Percentiles rank a stretch among this genome's conserved stretches.
phyloP scores from a whole-genome alignment of 2,329 filamentous ascomycete genomes.

The Colletotrichum truncatum region DNA sequence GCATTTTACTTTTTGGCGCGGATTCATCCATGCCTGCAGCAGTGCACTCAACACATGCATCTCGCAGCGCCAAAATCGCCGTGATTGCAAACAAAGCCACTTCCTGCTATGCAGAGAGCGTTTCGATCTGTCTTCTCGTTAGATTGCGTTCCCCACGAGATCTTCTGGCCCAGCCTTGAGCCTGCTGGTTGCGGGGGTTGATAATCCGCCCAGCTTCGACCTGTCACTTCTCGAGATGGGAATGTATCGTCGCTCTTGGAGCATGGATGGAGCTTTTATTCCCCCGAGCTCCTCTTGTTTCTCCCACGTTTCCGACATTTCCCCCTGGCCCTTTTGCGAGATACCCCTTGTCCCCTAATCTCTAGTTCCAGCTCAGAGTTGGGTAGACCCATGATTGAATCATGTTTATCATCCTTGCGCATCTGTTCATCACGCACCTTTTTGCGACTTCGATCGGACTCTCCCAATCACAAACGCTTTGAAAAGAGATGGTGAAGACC shows the following conservation, averaged over 20 bases:
- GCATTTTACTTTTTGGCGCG: not conserved
- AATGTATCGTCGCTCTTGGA: constrained; percentile 3
- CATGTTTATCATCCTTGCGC: constrained; percentile 2
- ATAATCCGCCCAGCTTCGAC: not conserved
- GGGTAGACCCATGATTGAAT: constrained; percentile 7
- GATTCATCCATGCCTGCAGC: not conserved
- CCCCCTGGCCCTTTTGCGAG: constrained; percentile 1
- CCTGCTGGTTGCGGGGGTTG: not conserved
- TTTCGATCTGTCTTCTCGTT: not conserved
- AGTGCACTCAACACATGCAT: not conserved
- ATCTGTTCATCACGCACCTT: not conserved
- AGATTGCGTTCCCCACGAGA: constrained; percentile 18
- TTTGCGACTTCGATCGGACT: not conserved
- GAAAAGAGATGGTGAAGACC: too few relatives aligned
- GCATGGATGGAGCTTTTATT: constrained; percentile 14
- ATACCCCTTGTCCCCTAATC: constrained; percentile 6
- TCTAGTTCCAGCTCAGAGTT: constrained; percentile 5
- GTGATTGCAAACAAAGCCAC: not conserved
- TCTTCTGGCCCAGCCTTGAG: constrained; percentile 11
- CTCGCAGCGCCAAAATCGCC: not conserved
- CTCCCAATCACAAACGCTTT: not conserved
- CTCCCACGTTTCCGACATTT: not conserved
- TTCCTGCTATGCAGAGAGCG: not conserved
- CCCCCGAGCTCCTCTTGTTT: not conserved
- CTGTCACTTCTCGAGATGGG: constrained; percentile 7